These are phyloP conservation scores for Tubosaeta sp. DNA, from an alignment of 768 basidiomycete species.

Conservation along the genomic window DNA sequence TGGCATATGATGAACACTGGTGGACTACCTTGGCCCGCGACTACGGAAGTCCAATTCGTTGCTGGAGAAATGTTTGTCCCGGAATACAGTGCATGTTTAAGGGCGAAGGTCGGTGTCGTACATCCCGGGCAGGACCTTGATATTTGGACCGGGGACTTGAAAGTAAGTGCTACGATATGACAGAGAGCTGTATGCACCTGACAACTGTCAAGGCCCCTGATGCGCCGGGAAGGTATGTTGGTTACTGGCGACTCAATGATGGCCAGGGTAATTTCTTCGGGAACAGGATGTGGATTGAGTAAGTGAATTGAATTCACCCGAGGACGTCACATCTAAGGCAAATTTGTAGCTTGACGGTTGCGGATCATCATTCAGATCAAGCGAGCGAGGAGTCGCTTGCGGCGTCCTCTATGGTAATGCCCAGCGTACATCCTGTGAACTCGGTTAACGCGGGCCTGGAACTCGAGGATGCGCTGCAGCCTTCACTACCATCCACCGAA, in stretches of 20 bases:
- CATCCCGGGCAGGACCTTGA: constrained; percentile 56
- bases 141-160: constrained; percentile 70
- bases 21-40: constrained; percentile 57
- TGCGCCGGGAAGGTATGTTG: constrained; percentile 62
- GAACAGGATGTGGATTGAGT: constrained; percentile 78
- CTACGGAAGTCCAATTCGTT: constrained; percentile 65
- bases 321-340: constrained; percentile 1
- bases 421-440: constrained; percentile 30
- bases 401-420: constrained; percentile 68
- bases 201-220: constrained; percentile 59
- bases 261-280: constrained; percentile 56
- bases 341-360: constrained; percentile 58
- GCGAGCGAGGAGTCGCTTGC: constrained; percentile 51
- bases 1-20: constrained; percentile 76
- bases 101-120: constrained; percentile 52
- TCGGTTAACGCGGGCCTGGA: constrained; percentile 11
- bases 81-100: constrained; percentile 25
- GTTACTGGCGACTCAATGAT: constrained; percentile 73
- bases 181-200: neutral
- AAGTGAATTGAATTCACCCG: constrained; percentile 26
- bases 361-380: constrained; percentile 40
- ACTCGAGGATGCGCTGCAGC: constrained; percentile 4
- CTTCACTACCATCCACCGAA: constrained; percentile 18
- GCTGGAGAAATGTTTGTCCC: constrained; percentile 61
- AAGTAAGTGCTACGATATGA: constrained; percentile 39